Evolutionary conservation across 2,329 filamentous ascomycete genomes (phyloP).

Genomic region (Chaetomiaceae sp.): DNA sequence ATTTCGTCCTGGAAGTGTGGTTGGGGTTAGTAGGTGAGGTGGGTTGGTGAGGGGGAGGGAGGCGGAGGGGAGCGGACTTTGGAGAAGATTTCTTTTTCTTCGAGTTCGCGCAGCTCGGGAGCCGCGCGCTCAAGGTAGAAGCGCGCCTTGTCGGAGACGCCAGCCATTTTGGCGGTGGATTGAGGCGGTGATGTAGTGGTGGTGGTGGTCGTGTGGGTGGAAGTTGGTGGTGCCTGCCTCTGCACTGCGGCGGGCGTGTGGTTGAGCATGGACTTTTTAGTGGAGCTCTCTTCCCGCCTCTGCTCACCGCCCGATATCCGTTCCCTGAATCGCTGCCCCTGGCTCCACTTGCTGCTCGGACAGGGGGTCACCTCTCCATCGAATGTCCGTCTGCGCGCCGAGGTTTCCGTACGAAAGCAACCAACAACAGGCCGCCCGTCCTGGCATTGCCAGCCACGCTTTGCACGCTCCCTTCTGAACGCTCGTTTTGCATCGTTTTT

Average conservation of each 20-base stretch:
- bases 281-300: slow-evolving; percentile 14
- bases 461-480: neutral
- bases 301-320: slow-evolving; percentile 4
- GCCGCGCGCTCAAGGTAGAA: slow-evolving; percentile 92
- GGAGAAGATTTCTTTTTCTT: slow-evolving; percentile 85
- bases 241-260: too few species aligned
- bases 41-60: neutral
- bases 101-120: slow-evolving; percentile 85
- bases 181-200: too few species aligned
- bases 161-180: slow-evolving; percentile 54
- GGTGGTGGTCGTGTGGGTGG: too few species aligned
- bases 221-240: too few species aligned
- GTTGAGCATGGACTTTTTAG: slow-evolving; percentile 25
- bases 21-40: neutral
- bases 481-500: neutral
- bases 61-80: slow-evolving; percentile 47
- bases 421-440: too few species aligned
- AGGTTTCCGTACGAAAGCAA: neutral
- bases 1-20: slow-evolving; percentile 68
- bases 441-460: neutral
- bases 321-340: too few species aligned
- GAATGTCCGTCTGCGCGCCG: neutral
- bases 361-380: neutral
- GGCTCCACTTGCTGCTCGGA: neutral
- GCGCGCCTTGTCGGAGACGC: slow-evolving; percentile 85